phyloP scores from a whole-genome alignment of 2,329 filamentous ascomycete species.

The Lasiodiplodia gonubiensis region DNA sequence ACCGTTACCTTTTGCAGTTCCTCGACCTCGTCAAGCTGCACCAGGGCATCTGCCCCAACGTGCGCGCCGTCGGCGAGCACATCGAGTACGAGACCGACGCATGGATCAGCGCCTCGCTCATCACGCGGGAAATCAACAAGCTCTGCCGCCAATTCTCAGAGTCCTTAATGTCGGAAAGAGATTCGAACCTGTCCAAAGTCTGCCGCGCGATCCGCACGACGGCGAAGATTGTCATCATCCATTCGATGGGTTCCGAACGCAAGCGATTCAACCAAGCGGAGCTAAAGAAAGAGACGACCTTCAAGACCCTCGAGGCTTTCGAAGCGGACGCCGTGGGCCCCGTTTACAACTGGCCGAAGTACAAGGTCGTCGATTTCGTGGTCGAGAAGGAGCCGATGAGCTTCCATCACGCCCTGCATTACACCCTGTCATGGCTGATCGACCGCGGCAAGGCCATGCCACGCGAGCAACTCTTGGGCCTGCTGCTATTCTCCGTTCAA shows the following conservation, averaged over 20 bases:
- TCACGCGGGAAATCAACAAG: slow-evolving; percentile 93
- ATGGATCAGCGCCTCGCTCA: slow-evolving; percentile 94
- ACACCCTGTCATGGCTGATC: slow-evolving; percentile 93
- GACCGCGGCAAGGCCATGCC: slow-evolving; percentile 83
- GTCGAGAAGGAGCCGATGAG: slow-evolving; percentile 92
- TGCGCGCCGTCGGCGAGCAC: slow-evolving; percentile 89
- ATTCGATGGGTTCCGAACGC: slow-evolving; percentile 88
- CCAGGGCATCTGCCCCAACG: slow-evolving; percentile 95
- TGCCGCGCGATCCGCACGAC: slow-evolving; percentile 73
- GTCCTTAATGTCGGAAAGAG: slow-evolving; percentile 74
- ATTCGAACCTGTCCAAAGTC: slow-evolving; percentile 70
- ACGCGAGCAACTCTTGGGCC: slow-evolving; percentile 66
- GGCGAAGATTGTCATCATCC: slow-evolving; percentile 83
- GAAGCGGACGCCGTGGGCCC: slow-evolving; percentile 69
- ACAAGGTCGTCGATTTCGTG: slow-evolving; percentile 72
- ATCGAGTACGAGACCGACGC: slow-evolving; percentile 98
- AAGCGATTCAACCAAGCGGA: slow-evolving; percentile 84
- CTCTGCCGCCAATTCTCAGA: slow-evolving; percentile 88
- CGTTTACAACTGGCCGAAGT: slow-evolving; percentile 56
- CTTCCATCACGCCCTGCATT: slow-evolving; percentile 96
- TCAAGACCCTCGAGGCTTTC: slow-evolving; percentile 78
- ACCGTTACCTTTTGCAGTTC: slow-evolving; percentile 90
- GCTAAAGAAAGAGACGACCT: slow-evolving; percentile 82
- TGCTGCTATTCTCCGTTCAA: slow-evolving; percentile 74
- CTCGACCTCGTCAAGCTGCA: slow-evolving; percentile 94